Conservation (phyloP, 2,329 filamentous ascomycete species). For the Eutypa lata region DNA sequence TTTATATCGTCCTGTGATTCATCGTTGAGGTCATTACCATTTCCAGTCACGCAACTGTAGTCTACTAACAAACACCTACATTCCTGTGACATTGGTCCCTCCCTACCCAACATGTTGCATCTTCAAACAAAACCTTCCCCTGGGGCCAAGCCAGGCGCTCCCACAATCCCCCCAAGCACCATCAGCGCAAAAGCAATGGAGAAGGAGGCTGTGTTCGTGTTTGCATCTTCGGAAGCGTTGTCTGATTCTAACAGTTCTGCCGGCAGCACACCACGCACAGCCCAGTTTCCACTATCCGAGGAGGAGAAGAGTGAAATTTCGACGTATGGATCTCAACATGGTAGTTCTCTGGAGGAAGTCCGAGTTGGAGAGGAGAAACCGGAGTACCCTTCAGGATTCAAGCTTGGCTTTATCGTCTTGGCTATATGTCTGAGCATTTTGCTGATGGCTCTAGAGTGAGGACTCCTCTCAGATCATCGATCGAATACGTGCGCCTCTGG, state of each 20-base stretch:
- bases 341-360: slow-evolving; percentile 19
- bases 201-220: slow-evolving; percentile 14
- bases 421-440: slow-evolving; percentile 43
- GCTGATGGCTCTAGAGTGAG: slow-evolving; percentile 39
- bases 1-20: too few relatives aligned
- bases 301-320: slow-evolving; percentile 15
- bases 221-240: slow-evolving; percentile 7
- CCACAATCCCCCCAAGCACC: slow-evolving; percentile 20
- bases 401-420: slow-evolving; percentile 37
- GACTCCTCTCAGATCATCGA: slow-evolving; percentile 9
- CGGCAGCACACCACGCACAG: slow-evolving; percentile 1
- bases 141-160: slow-evolving; percentile 2
- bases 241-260: slow-evolving; percentile 6
- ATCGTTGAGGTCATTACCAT: too few relatives aligned
- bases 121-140: too few relatives aligned
- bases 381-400: slow-evolving; percentile 34
- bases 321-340: slow-evolving; percentile 20
- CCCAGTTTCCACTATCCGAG: background rate
- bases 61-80: too few relatives aligned
- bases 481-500: background rate
- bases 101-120: too few relatives aligned
- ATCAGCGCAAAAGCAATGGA: slow-evolving; percentile 20
- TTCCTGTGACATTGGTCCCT: too few relatives aligned
- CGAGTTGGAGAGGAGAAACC: slow-evolving; percentile 32
- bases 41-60: too few relatives aligned